Base-by-base conservation (phyloP, 805 yeast species). In the Metschnikowia dekortorum region DNA sequence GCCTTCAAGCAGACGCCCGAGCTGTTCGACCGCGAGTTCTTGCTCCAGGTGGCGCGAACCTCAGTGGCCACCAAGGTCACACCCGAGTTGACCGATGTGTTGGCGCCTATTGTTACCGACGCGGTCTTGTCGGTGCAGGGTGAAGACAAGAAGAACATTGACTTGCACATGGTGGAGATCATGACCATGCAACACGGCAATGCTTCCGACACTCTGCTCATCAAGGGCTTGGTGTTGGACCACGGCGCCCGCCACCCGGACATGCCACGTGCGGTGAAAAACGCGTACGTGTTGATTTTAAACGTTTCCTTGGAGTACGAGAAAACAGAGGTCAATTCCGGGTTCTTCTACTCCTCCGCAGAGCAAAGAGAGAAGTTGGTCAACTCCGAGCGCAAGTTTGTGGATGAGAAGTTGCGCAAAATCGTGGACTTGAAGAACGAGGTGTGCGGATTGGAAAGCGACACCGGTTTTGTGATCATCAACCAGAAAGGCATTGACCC, bases 181-280 rank as follows among this genome's bases (percentile, higher is more conserved):
- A 94, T 94, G 95, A 84, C 94, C 58, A 95, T 94, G 98, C 97
- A 94, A 79, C 92, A 87, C 64, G 87, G 89, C 58, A 79, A 85
- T 36, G 89, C 94, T 33, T 81, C 84, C 53, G 94, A 91, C 49
- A 91, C 98, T 16, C 77, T 79, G 61, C 82, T 94, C 52, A 76
- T 94, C 56, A 83, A 80, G 60, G 99, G 99, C 42, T 79, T 94
- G 59, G 99, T 94, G 35, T 78, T 94, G 57, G 99, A 94, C 68
- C 99, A 94, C 67, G 99, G 99, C 58, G 97, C 97, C 14, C 83
- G 99, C 67, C 99, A 94, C 75, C 99, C 99, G 42, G 99, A 94
- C 70, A 94, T 94, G 99, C 99, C 99, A 52, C 87, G 84, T 57
- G 73, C 83, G 49, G 85, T 94, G 16, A 80, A 81, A 56, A 89